Base-by-base conservation (phyloP, 495 filamentous ascomycete genomes). In the Penicillium salamii region DNA sequence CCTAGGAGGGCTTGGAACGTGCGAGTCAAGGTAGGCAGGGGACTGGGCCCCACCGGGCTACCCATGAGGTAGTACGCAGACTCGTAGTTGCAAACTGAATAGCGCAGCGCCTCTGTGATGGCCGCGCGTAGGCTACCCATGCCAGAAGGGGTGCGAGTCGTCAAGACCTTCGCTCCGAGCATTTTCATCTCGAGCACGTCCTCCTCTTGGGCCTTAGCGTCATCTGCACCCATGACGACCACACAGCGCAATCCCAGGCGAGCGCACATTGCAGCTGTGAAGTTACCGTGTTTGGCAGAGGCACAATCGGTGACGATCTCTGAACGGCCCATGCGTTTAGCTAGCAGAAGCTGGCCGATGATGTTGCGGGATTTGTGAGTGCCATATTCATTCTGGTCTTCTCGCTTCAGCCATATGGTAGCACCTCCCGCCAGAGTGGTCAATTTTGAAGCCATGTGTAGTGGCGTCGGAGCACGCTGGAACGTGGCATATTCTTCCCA, bases 251-350 rank as follows among this genome's bases (percentile, higher is more conserved):
- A 52, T 8, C 50, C 55, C 17, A 69, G 38, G 13, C 56, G 63
- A 5, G 63, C 61, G 20, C 66, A 69, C 63, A 67, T 61, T 24
- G 55, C 57, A 37, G 66, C 63, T 7, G 63, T 65, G 37, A 61
- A 60, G 13, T 56, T 60, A 3, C 66, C 66, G 46, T 69, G 66
- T 28, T 64, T 64, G 31, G 63, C 63, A 3, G 59, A 59, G 15
- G 58, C 66, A 31, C 66, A 69, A 41, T 69, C 66, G 8, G 64
- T 63, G 46, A 63, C 57, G n/a, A 69, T 53, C 42, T 69, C 63
- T 13, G 53, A 50, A 32, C 56, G 52, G 23, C 63, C 63, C 51
- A 69, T 62, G 1, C 62, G 57, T 9, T 57, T 54, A 12, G 63
- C 66, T 3, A 69, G 46, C n/a, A 69, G 52, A 19, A 67, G 53